Base-by-base conservation (phyloP, 2,329 filamentous ascomycete genomes). In the Penicillium glabrum region DNA sequence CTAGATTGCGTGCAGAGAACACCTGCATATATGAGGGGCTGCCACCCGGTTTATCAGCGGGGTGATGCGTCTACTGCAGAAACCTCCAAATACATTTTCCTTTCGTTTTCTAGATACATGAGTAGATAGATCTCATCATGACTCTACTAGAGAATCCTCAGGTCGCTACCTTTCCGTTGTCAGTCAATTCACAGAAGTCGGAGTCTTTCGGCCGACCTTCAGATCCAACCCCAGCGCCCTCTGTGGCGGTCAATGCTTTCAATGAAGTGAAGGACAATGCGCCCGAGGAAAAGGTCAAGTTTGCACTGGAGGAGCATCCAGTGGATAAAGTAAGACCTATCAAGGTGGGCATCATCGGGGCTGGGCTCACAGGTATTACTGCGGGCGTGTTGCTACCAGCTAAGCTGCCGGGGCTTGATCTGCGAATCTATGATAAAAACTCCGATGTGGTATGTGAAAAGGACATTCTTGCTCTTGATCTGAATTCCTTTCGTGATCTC, bases 341-440 rank as follows among this genome's bases (percentile, higher is more conserved):
- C 37, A 77, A 79, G 48, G 85, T 88, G 1, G 83, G 81, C 0
- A 80, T 89, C 0, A 82, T 89, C 31, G 87, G 87, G 1, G 86
- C 85, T 9, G 87, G 87, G 0, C 72, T 89, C 0, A 72, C 84
- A 0, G 87, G 87, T 3, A 80, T 89, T 35, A 81, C 83, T 5
- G 84, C 88, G 1, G 89, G 87, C 0, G 79, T 86, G 8, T 72
- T 91, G 9, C 75, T 92, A 1, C 88, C 88, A 0, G 81, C 77
- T 10, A 91, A 91, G 61, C 83, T 91, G 0, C 88, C 89, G 0
- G 81, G 82, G 0, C 82, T 91, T 47, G 75, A 89, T 45, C 72
- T 91, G 57, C 83, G 80, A 0, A 85, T 90, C 37, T 85, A 84
- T 52, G 87, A 90, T 67, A 90, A 89, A 74, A 89, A 89, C 61